These are phyloP conservation scores for Pseudocercospora eumusae DNA, from an alignment of 2,329 filamentous ascomycete species.

Conservation along the genomic window DNA sequence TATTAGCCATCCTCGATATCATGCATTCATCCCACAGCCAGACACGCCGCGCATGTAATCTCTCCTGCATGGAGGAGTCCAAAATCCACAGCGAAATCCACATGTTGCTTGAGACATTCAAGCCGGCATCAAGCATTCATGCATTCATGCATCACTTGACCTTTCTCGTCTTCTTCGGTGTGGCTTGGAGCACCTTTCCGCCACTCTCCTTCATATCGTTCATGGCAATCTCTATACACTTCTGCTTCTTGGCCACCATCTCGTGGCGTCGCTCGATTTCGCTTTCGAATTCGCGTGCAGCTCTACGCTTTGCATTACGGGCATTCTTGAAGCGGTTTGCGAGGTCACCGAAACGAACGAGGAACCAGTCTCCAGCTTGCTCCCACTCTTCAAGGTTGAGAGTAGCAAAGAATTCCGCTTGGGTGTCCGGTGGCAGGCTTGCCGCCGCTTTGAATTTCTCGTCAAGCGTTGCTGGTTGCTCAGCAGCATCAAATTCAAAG, in stretches of 20 bases:
- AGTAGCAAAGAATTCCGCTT: constrained; percentile 54
- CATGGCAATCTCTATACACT: constrained; percentile 41
- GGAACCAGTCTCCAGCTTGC: constrained; percentile 62
- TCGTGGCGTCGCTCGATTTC: constrained; percentile 58
- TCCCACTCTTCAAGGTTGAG: constrained; percentile 61
- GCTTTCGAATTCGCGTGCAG: constrained; percentile 56
- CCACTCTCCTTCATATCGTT: constrained; percentile 56
- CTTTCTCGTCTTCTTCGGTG: constrained; percentile 41
- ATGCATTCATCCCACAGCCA: constrained; percentile 10
- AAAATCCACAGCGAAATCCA: constrained; percentile 6
- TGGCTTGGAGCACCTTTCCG: constrained; percentile 53
- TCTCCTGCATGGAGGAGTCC: not conserved
- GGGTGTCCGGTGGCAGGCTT: constrained; percentile 36
- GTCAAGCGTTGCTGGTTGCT: constrained; percentile 24
- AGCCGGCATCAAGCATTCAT: not conserved
- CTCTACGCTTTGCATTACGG: constrained; percentile 56
- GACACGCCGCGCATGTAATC: not conserved
- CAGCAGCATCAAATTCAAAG: constrained; percentile 15
- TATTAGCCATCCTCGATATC: constrained; percentile 15
- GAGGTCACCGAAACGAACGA: constrained; percentile 56
- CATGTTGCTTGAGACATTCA: not conserved
- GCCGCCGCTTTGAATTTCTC: constrained; percentile 28
- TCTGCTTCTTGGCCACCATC: constrained; percentile 52
- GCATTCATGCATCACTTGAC: constrained; percentile 18
- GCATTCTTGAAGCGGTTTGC: constrained; percentile 55